phyloP scores from a whole-genome alignment of 768 basidiomycete species.

The Myochromella boudieri region DNA sequence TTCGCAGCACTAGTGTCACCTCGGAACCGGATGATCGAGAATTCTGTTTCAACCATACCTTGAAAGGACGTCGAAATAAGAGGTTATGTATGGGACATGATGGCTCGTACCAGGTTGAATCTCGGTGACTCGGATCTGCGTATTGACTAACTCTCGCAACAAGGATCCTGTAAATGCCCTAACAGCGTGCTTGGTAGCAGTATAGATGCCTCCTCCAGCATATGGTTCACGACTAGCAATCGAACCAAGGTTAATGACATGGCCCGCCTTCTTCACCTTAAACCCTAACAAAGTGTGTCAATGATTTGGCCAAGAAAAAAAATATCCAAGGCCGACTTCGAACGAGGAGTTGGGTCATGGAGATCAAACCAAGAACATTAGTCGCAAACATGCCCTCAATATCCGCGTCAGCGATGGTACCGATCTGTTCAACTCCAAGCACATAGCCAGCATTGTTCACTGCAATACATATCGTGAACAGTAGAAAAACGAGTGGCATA shows the following conservation, averaged over 20 bases:
- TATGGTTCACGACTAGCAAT: conserved; percentile 89
- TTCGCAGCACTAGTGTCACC: conserved; percentile 83
- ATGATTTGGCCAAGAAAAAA: background rate
- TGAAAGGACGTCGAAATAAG: background rate
- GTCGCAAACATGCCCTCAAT: conserved; percentile 83
- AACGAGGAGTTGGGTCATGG: conserved; percentile 75
- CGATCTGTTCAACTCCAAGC: conserved; percentile 83
- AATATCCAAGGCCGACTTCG: conserved; percentile 39
- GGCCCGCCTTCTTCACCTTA: conserved; percentile 73
- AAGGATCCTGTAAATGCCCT: conserved; percentile 83
- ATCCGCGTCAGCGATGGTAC: conserved; percentile 73
- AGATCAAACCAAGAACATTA: conserved; percentile 83
- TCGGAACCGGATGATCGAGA: conserved; percentile 87
- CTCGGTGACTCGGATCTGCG: conserved; percentile 91
- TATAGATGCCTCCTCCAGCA: conserved; percentile 89
- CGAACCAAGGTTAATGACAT: conserved; percentile 94
- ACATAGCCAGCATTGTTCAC: conserved; percentile 85
- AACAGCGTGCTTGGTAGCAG: conserved; percentile 87
- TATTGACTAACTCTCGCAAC: conserved; percentile 86
- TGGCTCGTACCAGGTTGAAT: conserved; percentile 76
- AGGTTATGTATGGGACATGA: conserved; percentile 11
- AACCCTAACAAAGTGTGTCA: conserved; percentile 52
- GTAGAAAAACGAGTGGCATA: background rate
- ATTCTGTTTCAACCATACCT: conserved; percentile 91
- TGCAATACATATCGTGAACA: conserved; percentile 19